Base-by-base conservation (phyloP, 768 basidiomycete genomes). In the Tylopilus intermedius region DNA sequence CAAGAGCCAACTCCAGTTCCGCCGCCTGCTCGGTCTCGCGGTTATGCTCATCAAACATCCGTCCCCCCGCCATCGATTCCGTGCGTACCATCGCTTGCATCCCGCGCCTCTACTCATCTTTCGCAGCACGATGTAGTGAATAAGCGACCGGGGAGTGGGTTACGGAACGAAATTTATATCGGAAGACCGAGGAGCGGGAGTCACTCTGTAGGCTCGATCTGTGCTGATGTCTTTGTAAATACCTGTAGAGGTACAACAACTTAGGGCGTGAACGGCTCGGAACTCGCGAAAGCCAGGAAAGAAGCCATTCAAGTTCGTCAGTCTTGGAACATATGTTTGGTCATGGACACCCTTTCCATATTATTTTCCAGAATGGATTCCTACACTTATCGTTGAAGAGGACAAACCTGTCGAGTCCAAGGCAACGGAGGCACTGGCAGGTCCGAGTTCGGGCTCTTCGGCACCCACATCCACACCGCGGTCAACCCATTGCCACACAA, bases 301-400 rank as follows among this genome's bases (percentile, higher is more conserved):
- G 39, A 67, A 66, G 26, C 62, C 63, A 22, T 65, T n/a, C n/a
- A n/a, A n/a, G n/a, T n/a, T 64, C 27, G 62, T 68, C 27, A 60
- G 58, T 21, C 62, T 67, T 27, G 64, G 63, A 42, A 66, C 59
- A 10, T 66, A 65, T 53, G 62, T 64, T 29, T 67, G 66, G 64
- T 61, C 69, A 42, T 58, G 66, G 49, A 58, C 63, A 10, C 62
- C 67, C 8, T 69, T 71, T 26, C 68, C 68, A 29, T 71, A 68
- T 18, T 69, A 69, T 37, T 71, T 68, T 43, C 68, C 68, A 22
- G 67, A 71, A 35, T 62, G 64, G 59, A 67, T 70, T 42, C 65
- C 67, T 39, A 55, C 63, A 2, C 67, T 65, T 9, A 15, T 55
- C 47, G 49, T 58, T 6, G 67, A 69, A 52, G 62, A 56, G 49